Evolutionary conservation across 257 asterid species (phyloP).

Genomic region (Knoxia roxburghii): DNA sequence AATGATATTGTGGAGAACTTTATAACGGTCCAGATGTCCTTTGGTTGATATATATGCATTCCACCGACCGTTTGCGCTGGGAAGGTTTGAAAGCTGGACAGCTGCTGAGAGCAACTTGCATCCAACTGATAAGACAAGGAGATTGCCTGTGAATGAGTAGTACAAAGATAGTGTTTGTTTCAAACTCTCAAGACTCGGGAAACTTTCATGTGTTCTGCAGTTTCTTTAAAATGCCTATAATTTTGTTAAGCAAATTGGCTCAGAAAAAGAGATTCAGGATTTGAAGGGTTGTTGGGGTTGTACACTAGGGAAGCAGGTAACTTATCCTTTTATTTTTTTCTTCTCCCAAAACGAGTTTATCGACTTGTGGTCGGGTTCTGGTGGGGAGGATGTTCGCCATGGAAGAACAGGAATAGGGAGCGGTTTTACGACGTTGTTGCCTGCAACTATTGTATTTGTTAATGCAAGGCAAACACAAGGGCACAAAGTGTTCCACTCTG

Average conservation of each 20-base stretch:
- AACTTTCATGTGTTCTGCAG: not conserved
- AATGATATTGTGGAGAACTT: not conserved
- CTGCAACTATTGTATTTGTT: not conserved
- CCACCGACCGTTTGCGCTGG: not conserved
- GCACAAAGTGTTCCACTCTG: not conserved
- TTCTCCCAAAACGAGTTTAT: not conserved
- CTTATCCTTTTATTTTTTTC: not conserved
- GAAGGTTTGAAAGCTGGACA: not conserved
- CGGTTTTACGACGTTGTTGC: not conserved
- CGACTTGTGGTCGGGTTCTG: not conserved
- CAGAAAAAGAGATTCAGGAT: not conserved
- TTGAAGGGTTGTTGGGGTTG: not conserved
- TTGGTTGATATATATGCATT: not conserved
- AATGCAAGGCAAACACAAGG: not conserved
- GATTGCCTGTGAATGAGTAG: not conserved
- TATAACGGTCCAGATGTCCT: not conserved
- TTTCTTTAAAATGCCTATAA: not conserved
- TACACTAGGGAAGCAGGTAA: slow-evolving; percentile 1
- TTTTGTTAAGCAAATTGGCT: not conserved
- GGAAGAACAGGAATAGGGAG: not conserved
- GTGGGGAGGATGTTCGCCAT: not conserved
- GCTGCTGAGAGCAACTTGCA: slow-evolving; percentile 4
- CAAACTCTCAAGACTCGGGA: no score
- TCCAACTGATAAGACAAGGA: not conserved
- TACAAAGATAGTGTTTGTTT: not conserved